Evolutionary conservation across 192 early-diverging fungal species (phyloP), one percentile per base, ranked within the genome.

Genomic region (Thamnidium elegans): DNA sequence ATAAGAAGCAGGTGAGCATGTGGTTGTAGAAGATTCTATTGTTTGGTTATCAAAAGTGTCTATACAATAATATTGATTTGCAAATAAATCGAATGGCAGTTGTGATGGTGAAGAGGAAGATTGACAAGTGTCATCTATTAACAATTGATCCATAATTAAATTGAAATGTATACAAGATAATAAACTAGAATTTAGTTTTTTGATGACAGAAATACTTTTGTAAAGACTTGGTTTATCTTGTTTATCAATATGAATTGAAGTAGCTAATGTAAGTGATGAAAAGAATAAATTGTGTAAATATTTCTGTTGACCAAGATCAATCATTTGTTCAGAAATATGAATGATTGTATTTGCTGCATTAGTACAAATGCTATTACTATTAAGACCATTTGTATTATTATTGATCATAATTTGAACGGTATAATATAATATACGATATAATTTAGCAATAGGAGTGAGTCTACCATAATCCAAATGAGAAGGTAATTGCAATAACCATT

Each of bases 301-400:
- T 14, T 23, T 59, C 3, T 26, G 19, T 15, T 59, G 58, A 21
- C 36, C 19, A 8, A 43, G 43, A 19, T 59, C 58, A 20, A 67
- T 15, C 74, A 75, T 75, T 44, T 75, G 68, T 47, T 70, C 74
- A 54, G 68, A 65, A 21, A 75, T 64, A n/a, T 75, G 68, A 31
- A 69, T 67, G n/a, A 75, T 71, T 17, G 52, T 71, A 20, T 66
- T 71, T 9, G 68, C 61, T 3, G 74, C 68, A n/a, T 20, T 65
- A 44, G 48, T 52, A 52, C 50, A 59, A 44, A 55, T 58, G 9
- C 63, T 64, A 51, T 62, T 55, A 30, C 46, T 31, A 50, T 68
- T 62, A n/a, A 51, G 59, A 14, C 31, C 43, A 34, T 61, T 52
- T 13, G 56, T 56, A 3, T 46, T 50, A 21, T 47, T 23, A 15